These are phyloP conservation scores for Xylariaceae sp. DNA, from an alignment of 2,329 filamentous ascomycete species.

Conservation along the genomic window DNA sequence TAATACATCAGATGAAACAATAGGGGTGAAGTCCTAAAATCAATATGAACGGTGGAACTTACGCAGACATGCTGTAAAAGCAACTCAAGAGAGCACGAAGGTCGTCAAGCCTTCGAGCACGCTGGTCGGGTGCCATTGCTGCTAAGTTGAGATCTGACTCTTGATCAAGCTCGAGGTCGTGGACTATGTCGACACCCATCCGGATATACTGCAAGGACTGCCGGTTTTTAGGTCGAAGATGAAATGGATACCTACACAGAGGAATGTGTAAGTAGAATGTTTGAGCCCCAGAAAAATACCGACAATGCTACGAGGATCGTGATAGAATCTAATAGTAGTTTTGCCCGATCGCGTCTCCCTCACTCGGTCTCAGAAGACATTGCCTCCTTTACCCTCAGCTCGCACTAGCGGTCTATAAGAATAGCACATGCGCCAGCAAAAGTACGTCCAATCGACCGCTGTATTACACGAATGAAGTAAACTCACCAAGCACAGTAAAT, in stretches of 20 bases:
- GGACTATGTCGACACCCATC: conserved; percentile 57
- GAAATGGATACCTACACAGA: conserved; percentile 57
- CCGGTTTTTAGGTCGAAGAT: conserved; percentile 57
- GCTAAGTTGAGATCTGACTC: conserved; percentile 40
- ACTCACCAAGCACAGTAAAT: conserved; percentile 63
- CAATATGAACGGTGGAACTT: conserved; percentile 28
- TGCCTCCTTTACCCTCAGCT: too few relatives aligned
- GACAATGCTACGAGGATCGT: too few relatives aligned
- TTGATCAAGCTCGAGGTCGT: conserved; percentile 56
- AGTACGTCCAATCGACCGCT: too few relatives aligned
- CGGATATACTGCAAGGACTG: conserved; percentile 57
- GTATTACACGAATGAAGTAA: background rate
- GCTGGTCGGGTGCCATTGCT: conserved; percentile 21
- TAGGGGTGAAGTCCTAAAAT: background rate
- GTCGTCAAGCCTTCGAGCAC: conserved; percentile 45
- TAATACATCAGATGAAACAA: background rate
- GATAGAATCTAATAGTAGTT: too few relatives aligned
- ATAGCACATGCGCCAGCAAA: too few relatives aligned
- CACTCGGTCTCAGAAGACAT: background rate
- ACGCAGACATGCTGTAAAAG: conserved; percentile 52
- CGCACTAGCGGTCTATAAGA: too few relatives aligned
- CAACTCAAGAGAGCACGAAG: conserved; percentile 55
- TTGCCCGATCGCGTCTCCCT: too few relatives aligned
- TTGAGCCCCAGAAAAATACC: background rate
- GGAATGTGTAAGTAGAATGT: conserved; percentile 3